Evolutionary conservation across 2,329 filamentous ascomycete genomes (phyloP).

Genomic region (Arthrobotrys pseudoclavata): DNA sequence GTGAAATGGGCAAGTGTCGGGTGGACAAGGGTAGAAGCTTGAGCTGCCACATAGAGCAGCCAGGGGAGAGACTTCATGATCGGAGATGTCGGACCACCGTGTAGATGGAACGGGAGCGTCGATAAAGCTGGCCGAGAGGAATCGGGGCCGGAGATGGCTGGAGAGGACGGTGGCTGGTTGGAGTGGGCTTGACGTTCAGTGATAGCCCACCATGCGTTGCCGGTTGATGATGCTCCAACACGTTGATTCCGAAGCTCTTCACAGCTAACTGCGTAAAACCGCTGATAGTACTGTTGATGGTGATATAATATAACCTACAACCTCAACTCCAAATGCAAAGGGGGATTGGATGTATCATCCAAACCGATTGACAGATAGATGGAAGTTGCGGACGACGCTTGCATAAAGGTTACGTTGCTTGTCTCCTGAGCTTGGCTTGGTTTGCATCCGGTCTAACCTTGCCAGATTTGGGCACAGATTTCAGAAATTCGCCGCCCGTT

Average conservation of each 20-base stretch:
- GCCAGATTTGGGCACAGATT: slow-evolving; percentile 38
- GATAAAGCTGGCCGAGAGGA: slow-evolving; percentile 9
- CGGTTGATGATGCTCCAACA: slow-evolving; percentile 27
- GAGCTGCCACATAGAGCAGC: slow-evolving; percentile 41
- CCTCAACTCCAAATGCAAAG: too few relatives aligned
- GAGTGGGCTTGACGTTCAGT: slow-evolving; percentile 37
- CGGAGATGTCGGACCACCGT: slow-evolving; percentile 22
- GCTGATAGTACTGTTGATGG: not conserved
- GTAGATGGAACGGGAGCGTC: not conserved
- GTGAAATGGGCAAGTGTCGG: slow-evolving; percentile 63
- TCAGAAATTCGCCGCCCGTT: slow-evolving; percentile 22
- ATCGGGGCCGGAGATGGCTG: not conserved
- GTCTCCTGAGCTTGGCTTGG: slow-evolving; percentile 40
- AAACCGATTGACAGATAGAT: not conserved
- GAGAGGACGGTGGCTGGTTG: slow-evolving; percentile 6
- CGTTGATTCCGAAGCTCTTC: not conserved
- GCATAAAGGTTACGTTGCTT: slow-evolving; percentile 38
- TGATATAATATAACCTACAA: not conserved
- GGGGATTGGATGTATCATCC: not conserved
- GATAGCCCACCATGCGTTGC: slow-evolving; percentile 40
- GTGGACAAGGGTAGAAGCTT: slow-evolving; percentile 47
- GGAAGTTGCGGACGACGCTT: slow-evolving; percentile 19
- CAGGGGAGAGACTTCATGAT: slow-evolving; percentile 53
- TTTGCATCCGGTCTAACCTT: slow-evolving; percentile 19
- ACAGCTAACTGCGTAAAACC: too few relatives aligned